These are phyloP conservation scores for Penicillium paxilli DNA, from an alignment of 495 filamentous ascomycete genomes.

Conservation along the genomic window DNA sequence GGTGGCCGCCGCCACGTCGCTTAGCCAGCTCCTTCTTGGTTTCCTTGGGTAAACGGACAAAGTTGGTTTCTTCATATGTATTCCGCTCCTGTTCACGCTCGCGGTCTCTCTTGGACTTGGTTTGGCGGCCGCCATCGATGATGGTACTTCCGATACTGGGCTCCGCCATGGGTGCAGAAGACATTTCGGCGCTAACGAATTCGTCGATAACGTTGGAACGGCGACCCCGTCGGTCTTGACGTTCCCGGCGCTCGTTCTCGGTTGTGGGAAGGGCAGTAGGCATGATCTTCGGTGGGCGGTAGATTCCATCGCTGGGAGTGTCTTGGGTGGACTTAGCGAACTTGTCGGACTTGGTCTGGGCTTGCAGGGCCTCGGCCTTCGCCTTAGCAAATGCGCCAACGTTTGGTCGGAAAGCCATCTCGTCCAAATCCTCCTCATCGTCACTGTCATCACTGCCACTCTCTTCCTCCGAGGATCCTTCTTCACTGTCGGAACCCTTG, in stretches of 20 bases:
- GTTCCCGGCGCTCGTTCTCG: slow-evolving; percentile 61
- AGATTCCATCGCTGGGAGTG: slow-evolving; percentile 57
- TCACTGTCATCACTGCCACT: slow-evolving; percentile 37
- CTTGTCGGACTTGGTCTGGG: slow-evolving; percentile 21
- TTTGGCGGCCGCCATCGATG: slow-evolving; percentile 65
- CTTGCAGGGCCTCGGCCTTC: slow-evolving; percentile 28
- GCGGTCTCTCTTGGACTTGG: slow-evolving; percentile 68
- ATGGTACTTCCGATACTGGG: slow-evolving; percentile 86
- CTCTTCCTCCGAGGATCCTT: slow-evolving; percentile 26
- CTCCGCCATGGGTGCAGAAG: slow-evolving; percentile 70
- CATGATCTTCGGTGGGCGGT: slow-evolving; percentile 81
- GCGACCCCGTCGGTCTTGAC: slow-evolving; percentile 42
- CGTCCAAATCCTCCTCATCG: slow-evolving; percentile 50
- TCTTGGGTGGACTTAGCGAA: slow-evolving; percentile 12
- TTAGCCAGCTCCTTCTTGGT: slow-evolving; percentile 71
- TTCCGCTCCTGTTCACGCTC: slow-evolving; percentile 68
- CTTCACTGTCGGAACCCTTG: slow-evolving; percentile 21
- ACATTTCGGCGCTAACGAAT: slow-evolving; percentile 79
- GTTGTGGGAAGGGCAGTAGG: slow-evolving; percentile 64
- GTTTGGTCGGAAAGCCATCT: slow-evolving; percentile 69
- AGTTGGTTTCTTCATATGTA: slow-evolving; percentile 85
- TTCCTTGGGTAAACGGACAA: slow-evolving; percentile 76
- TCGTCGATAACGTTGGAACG: slow-evolving; percentile 82
- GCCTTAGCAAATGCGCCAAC: slow-evolving; percentile 56
- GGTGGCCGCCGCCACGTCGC: slow-evolving; percentile 47